A percentile compares a stretch with the other conserved stretches of the same genome.
Evolutionary conservation across 352 stramenopile species (phyloP).

Genomic region (Phytopythium vexans): DNA sequence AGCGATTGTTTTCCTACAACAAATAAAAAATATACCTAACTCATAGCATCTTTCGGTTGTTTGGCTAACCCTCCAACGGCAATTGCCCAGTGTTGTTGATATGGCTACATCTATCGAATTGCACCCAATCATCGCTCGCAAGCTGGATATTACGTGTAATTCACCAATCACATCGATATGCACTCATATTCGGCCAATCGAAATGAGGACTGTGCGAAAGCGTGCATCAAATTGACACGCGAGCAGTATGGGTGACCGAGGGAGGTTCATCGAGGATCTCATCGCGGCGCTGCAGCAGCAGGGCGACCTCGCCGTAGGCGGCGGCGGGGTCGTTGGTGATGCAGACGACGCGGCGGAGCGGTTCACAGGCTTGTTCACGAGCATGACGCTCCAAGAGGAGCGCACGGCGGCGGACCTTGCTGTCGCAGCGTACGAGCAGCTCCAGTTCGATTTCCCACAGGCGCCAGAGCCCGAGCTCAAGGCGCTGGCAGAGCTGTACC

Average conservation of each 20-base stretch:
- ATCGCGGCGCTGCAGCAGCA: conserved; percentile 57
- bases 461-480: conserved; percentile 28
- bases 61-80: too few relatives aligned
- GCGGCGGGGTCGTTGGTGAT: conserved; percentile 10
- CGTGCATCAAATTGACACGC: too few relatives aligned
- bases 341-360: conserved; percentile 12
- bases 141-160: too few relatives aligned
- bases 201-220: too few relatives aligned
- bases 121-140: too few relatives aligned
- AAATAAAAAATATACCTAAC: too few relatives aligned
- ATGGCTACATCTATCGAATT: too few relatives aligned
- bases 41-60: too few relatives aligned
- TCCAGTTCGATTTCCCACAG: conserved; percentile 63
- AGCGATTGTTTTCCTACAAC: too few relatives aligned
- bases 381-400: neutral
- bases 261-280: conserved; percentile 52
- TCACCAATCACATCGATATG: too few relatives aligned
- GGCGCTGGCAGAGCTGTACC: conserved; percentile 42
- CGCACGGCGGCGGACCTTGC: conserved; percentile 15
- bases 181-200: too few relatives aligned
- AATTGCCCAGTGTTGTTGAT: too few relatives aligned
- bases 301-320: conserved; percentile 10
- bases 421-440: conserved; percentile 29
- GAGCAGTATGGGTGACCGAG: conserved; percentile 16
- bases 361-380: conserved; percentile 18